Percentiles rank a stretch among this genome's conserved stretches.
These are phyloP conservation scores for Beauveria rudraprayagi DNA, from an alignment of 2,329 filamentous ascomycete genomes.

Conservation along the genomic window DNA sequence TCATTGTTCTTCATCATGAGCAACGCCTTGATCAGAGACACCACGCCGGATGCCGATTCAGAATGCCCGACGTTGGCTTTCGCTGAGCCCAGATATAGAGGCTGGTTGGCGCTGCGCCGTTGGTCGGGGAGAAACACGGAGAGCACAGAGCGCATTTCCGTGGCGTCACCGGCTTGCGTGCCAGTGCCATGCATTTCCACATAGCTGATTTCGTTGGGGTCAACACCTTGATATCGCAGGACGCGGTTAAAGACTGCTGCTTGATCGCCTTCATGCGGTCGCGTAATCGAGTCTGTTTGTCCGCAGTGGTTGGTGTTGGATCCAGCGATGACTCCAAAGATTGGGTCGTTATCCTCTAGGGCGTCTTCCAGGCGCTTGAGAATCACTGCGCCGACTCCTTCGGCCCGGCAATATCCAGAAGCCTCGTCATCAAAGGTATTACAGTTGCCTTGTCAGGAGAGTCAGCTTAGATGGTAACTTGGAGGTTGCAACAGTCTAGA, in stretches of 20 bases:
- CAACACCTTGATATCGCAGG: conserved; percentile 63
- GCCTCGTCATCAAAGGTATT: conserved; percentile 75
- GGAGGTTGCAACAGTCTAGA: background rate
- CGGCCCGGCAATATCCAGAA: conserved; percentile 76
- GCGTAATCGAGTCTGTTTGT: conserved; percentile 74
- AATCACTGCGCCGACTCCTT: conserved; percentile 65
- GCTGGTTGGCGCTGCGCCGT: conserved; percentile 36
- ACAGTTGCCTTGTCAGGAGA: conserved; percentile 11
- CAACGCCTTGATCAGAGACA: conserved; percentile 56
- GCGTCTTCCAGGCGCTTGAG: conserved; percentile 77
- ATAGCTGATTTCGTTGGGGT: conserved; percentile 70
- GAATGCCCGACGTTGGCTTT: conserved; percentile 59
- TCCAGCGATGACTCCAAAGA: conserved; percentile 67
- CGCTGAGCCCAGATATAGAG: conserved; percentile 52
- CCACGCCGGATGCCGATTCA: conserved; percentile 53
- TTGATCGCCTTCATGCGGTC: conserved; percentile 72
- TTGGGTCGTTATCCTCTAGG: conserved; percentile 66
- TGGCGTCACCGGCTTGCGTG: conserved; percentile 75
- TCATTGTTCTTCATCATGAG: conserved; percentile 55
- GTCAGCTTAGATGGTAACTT: background rate
- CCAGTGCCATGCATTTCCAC: conserved; percentile 89
- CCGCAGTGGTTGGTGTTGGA: conserved; percentile 75
- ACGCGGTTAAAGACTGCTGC: conserved; percentile 62
- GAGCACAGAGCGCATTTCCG: conserved; percentile 72
- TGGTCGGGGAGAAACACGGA: conserved; percentile 41